phyloP scores from a whole-genome alignment of 192 early-diverging fungal genomes.

The Coemansia sp. region DNA sequence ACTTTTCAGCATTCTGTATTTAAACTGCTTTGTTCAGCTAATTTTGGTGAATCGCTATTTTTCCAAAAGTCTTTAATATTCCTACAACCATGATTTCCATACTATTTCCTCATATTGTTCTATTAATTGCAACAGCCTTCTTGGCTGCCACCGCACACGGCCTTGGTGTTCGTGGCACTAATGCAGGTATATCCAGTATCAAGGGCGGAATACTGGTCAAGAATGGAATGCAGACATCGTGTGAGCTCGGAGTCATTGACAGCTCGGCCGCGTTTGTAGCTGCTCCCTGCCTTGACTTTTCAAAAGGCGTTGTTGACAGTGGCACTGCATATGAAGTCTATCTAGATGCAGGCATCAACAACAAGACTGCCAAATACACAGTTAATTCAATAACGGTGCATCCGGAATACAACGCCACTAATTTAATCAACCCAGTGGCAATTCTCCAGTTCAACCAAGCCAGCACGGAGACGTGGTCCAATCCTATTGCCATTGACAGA shows the following conservation, averaged over 20 bases:
- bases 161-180: not conserved
- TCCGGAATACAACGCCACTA: constrained; percentile 6
- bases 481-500: not conserved
- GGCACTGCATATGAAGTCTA: constrained; percentile 11
- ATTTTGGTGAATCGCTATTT: too few relatives aligned
- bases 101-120: too few relatives aligned
- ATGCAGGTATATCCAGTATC: not conserved
- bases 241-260: constrained; percentile 18
- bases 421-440: constrained; percentile 6
- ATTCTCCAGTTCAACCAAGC: constrained; percentile 8
- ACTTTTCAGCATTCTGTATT: too few relatives aligned
- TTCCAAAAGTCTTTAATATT: too few relatives aligned
- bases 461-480: not conserved
- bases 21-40: too few relatives aligned
- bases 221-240: constrained; percentile 15
- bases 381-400: constrained; percentile 7
- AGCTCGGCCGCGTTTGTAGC: not conserved
- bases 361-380: constrained; percentile 8
- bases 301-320: not conserved
- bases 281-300: constrained; percentile 10
- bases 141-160: too few relatives aligned
- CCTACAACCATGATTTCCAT: too few relatives aligned
- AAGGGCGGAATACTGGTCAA: constrained; percentile 1
- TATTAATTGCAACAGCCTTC: too few relatives aligned
- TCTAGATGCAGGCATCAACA: constrained; percentile 12